Evolutionary conservation across 306 rosid species (phyloP).

Genomic region (Rubus parviflorus): DNA sequence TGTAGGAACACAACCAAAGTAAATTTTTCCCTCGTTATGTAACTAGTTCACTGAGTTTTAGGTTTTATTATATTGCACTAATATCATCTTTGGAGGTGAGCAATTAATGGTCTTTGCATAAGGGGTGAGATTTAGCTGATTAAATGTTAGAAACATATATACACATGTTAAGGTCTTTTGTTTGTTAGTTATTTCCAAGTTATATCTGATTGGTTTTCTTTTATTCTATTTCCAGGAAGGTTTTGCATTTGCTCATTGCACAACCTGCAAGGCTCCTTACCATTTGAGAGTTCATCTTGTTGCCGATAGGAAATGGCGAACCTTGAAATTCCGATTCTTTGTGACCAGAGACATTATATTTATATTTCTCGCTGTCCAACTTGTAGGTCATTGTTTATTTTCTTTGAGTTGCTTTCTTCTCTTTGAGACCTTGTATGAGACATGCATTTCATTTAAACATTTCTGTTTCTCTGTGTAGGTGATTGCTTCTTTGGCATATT

Average conservation of each 20-base stretch:
- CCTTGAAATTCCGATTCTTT: slow-evolving; percentile 90
- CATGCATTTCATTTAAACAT: slow-evolving; percentile 4
- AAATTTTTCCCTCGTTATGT: not conserved
- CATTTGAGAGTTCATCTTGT: slow-evolving; percentile 92
- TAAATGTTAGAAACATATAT: not conserved
- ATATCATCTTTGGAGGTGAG: not conserved
- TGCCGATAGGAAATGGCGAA: slow-evolving; percentile 98
- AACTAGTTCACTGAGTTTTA: not conserved
- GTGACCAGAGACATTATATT: slow-evolving; percentile 93
- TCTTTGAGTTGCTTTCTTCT: slow-evolving; percentile 10
- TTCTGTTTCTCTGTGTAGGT: slow-evolving; percentile 50
- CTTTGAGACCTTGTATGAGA: slow-evolving; percentile 11
- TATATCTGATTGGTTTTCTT: slow-evolving; percentile 27
- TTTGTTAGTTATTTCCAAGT: not conserved
- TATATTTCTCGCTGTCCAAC: slow-evolving; percentile 84
- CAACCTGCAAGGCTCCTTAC: slow-evolving; percentile 97
- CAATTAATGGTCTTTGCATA: slow-evolving; percentile 10
- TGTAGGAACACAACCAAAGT: not conserved
- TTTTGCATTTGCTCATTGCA: slow-evolving; percentile 99
- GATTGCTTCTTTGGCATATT: slow-evolving; percentile 77
- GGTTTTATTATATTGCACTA: not conserved
- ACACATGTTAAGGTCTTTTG: not conserved
- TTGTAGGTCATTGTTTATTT: slow-evolving; percentile 65
- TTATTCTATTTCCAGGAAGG: slow-evolving; percentile 77
- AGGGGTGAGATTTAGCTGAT: not conserved